These are phyloP conservation scores for Cadophora sp. DNA, from an alignment of 2,329 filamentous ascomycete genomes.

Conservation along the genomic window DNA sequence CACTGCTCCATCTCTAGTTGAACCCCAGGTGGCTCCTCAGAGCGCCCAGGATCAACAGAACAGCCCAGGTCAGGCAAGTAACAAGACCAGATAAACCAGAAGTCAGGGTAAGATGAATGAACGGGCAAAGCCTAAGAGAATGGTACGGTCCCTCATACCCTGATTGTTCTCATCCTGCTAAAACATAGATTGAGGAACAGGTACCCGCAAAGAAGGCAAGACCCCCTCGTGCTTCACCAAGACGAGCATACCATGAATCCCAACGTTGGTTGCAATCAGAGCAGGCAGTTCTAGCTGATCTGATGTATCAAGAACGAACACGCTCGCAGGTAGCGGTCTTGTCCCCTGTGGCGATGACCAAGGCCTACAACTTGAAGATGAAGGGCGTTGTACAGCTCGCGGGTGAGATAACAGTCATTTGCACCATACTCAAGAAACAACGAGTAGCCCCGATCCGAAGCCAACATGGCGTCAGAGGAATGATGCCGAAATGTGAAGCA, in stretches of 20 bases:
- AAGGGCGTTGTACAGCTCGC: background rate
- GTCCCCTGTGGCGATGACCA: background rate
- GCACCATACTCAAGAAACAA: background rate
- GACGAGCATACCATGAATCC: too few relatives aligned
- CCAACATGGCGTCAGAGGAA: background rate
- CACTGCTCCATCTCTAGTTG: too few relatives aligned
- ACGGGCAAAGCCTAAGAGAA: too few relatives aligned
- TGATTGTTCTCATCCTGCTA: too few relatives aligned
- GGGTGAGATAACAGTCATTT: background rate
- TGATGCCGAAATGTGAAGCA: background rate
- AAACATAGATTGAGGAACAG: too few relatives aligned
- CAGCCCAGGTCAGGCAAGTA: too few relatives aligned
- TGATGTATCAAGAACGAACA: background rate
- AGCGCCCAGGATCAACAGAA: too few relatives aligned
- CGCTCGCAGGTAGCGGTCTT: background rate
- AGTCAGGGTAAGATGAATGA: too few relatives aligned
- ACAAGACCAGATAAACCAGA: too few relatives aligned
- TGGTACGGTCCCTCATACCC: too few relatives aligned
- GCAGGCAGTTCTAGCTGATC: background rate
- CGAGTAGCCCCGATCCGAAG: background rate
- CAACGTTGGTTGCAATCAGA: background rate
- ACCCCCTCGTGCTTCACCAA: background rate
- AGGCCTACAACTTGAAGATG: conserved; percentile 2
- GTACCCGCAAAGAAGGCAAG: background rate
- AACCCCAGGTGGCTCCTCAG: too few relatives aligned